Evolutionary conservation across 345 rosid genomes (phyloP).

Genomic region (Pistacia vera): DNA sequence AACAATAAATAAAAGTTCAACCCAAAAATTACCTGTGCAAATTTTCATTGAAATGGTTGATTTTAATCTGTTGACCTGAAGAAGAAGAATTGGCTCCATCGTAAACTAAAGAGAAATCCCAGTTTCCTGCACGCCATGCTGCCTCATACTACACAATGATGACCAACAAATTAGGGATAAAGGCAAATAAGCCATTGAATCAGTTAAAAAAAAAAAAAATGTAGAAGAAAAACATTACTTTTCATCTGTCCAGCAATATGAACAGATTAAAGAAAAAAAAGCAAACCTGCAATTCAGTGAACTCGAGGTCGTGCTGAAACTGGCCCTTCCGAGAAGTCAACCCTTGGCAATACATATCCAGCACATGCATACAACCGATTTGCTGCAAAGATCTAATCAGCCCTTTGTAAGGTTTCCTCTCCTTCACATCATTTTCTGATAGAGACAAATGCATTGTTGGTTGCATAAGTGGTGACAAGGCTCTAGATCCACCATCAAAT

Average conservation of each 20-base stretch:
- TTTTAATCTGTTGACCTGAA: conserved; percentile 47
- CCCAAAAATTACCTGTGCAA: conserved; percentile 64
- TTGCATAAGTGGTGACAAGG: conserved; percentile 31
- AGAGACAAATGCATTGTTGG: conserved; percentile 29
- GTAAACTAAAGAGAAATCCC: conserved; percentile 84
- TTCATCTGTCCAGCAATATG: neutral
- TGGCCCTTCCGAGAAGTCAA: conserved; percentile 68
- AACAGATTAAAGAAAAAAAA: conserved; percentile 2
- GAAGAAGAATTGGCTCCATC: conserved; percentile 45
- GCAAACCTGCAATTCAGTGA: conserved; percentile 85
- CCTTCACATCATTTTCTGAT: conserved; percentile 46
- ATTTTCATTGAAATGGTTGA: conserved; percentile 70
- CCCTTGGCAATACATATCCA: conserved; percentile 89
- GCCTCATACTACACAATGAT: conserved; percentile 81
- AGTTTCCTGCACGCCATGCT: conserved; percentile 97
- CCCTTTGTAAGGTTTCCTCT: conserved; percentile 81
- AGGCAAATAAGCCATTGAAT: conserved; percentile 7
- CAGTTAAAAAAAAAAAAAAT: conserved; percentile 6
- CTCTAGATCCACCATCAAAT: conserved; percentile 37
- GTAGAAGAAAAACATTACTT: neutral
- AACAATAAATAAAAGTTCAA: neutral
- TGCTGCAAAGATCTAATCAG: conserved; percentile 89
- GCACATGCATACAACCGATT: conserved; percentile 85
- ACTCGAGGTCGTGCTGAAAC: conserved; percentile 75
- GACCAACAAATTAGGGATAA: neutral